phyloP scores from a whole-genome alignment of 2,329 filamentous ascomycete genomes.

The Rhynchosporium agropyri region DNA sequence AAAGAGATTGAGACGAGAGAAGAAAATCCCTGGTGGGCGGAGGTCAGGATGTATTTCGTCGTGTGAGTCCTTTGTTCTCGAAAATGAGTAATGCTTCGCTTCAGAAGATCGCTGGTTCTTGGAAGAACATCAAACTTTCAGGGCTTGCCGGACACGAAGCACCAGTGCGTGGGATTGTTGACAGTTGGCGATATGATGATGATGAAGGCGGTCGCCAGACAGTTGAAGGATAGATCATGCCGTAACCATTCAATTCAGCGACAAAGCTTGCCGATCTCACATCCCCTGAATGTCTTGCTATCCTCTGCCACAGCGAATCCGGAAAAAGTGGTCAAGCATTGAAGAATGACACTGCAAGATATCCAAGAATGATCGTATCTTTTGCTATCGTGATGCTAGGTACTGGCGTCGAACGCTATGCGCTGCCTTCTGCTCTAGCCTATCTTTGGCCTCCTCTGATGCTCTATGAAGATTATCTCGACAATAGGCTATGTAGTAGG shows the following conservation, averaged over 20 bases:
- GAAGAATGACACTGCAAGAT: conserved; percentile 43
- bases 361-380: conserved; percentile 48
- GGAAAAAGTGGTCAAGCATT: conserved; percentile 40
- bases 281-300: conserved; percentile 11
- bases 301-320: conserved; percentile 20
- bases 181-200: background rate
- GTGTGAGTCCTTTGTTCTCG: background rate
- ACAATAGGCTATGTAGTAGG: conserved; percentile 62
- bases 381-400: conserved; percentile 81
- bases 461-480: conserved; percentile 71
- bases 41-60: background rate
- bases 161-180: background rate
- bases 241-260: background rate
- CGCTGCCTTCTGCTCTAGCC: conserved; percentile 59
- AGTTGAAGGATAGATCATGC: background rate
- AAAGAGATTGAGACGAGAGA: conserved; percentile 23
- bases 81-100: conserved; percentile 15
- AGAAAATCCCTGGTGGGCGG: background rate
- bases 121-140: conserved; percentile 6
- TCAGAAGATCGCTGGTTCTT: background rate
- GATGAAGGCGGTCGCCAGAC: background rate
- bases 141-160: background rate
- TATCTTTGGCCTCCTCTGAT: conserved; percentile 45
- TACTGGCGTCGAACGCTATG: conserved; percentile 64
- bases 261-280: conserved; percentile 12